Conservation (phyloP, 805 yeast species). For the Scheffersomyces ergatensis region DNA sequence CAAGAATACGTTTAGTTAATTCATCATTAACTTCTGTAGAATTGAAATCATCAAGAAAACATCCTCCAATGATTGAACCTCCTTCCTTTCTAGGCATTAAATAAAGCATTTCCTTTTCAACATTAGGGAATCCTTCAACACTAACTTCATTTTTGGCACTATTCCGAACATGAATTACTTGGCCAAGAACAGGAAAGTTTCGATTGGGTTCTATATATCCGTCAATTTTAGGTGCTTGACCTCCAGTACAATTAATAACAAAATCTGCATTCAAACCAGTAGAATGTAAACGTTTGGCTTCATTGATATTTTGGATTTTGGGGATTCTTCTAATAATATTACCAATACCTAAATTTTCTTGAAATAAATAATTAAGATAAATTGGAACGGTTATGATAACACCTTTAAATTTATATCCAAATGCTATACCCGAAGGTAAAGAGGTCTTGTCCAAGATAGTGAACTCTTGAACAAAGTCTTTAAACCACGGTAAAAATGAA, state of each 20-base stretch:
- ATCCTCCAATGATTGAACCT: constrained; percentile 68
- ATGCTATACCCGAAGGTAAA: constrained; percentile 36
- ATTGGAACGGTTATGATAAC: constrained; percentile 58
- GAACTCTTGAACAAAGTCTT: constrained; percentile 40
- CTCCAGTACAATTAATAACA: constrained; percentile 60
- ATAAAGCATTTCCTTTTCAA: constrained; percentile 48
- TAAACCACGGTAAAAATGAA: constrained; percentile 45
- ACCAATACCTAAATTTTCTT: constrained; percentile 45
- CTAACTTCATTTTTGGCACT: constrained; percentile 23
- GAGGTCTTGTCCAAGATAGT: constrained; percentile 30
- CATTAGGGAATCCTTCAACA: constrained; percentile 33
- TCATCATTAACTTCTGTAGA: constrained; percentile 32
- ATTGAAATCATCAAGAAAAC: constrained; percentile 16
- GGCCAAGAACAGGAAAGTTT: constrained; percentile 59
- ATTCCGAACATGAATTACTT: constrained; percentile 52
- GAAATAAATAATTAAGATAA: constrained; percentile 53
- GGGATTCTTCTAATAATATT: constrained; percentile 43
- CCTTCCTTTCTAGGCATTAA: constrained; percentile 73
- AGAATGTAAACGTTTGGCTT: constrained; percentile 45
- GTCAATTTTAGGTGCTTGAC: constrained; percentile 40
- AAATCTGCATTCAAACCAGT: constrained; percentile 43
- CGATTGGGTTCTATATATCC: constrained; percentile 44
- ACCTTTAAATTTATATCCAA: constrained; percentile 51
- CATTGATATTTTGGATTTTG: constrained; percentile 39
- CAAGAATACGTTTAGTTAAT: constrained; percentile 46